Evolutionary conservation across 352 stramenopile genomes (phyloP).

Genomic region (Thraustochytrium striatum): DNA sequence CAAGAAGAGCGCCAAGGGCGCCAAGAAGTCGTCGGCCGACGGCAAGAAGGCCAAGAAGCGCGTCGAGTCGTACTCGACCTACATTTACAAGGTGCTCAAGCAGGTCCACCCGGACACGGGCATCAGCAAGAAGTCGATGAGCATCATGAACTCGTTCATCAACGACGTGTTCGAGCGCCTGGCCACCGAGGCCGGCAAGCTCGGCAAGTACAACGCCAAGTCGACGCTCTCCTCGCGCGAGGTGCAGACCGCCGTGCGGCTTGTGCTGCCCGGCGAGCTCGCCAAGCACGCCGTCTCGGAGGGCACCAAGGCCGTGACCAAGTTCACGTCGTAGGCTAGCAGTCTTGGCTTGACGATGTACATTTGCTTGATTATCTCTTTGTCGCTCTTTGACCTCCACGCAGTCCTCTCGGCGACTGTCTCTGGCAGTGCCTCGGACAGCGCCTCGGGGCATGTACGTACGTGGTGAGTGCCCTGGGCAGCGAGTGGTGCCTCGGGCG

Average conservation of each 20-base stretch:
- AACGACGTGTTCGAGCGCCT: slow-evolving; percentile 99
- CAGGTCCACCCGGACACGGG: slow-evolving; percentile 60
- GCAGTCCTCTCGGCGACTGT: too few species aligned
- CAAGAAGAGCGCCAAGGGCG: slow-evolving; percentile 77
- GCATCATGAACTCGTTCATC: slow-evolving; percentile 85
- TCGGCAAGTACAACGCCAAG: slow-evolving; percentile 98
- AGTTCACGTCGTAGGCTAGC: slow-evolving; percentile 58
- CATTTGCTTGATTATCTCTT: too few species aligned
- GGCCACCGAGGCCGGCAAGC: slow-evolving; percentile 87
- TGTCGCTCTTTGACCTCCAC: too few species aligned
- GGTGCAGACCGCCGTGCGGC: slow-evolving; percentile 92
- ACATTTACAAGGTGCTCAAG: slow-evolving; percentile 80
- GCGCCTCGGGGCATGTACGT: too few species aligned
- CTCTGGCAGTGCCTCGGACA: too few species aligned
- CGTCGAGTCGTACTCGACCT: slow-evolving; percentile 69
- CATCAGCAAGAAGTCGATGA: slow-evolving; percentile 63
- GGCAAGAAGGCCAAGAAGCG: slow-evolving; percentile 64
- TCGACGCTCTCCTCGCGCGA: slow-evolving; percentile 90
- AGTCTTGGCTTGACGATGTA: too few species aligned
- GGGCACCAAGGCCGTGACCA: slow-evolving; percentile 85
- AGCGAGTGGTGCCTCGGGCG: too few species aligned
- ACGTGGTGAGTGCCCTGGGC: too few species aligned
- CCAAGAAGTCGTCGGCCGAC: slow-evolving; percentile 61
- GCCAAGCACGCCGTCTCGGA: slow-evolving; percentile 94
- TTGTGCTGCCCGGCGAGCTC: slow-evolving; percentile 92